Percentiles rank a stretch among this genome's conserved stretches.
Evolutionary conservation across 1,139 yeast species (phyloP).

Genomic region (Candida glucosophila): DNA sequence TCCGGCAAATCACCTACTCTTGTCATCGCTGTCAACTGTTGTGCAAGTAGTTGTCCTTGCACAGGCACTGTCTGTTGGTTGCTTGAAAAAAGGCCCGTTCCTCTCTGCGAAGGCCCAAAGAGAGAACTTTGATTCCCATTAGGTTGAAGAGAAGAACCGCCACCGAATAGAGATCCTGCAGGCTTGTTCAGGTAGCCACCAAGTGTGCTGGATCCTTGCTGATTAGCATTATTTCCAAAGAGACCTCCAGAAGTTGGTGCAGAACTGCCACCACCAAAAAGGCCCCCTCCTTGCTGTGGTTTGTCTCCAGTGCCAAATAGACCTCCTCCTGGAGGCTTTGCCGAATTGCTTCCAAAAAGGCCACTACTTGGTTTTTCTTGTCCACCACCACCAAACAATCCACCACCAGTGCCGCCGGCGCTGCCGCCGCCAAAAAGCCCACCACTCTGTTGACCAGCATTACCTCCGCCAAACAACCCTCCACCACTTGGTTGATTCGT

Average conservation of each 20-base stretch:
- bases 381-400: conserved; percentile 28
- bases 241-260: conserved; percentile 14
- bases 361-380: conserved; percentile 9
- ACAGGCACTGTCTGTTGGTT: conserved; percentile 6
- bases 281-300: conserved; percentile 7
- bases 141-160: conserved; percentile 3
- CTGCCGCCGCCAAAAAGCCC: conserved; percentile 9
- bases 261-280: conserved; percentile 12
- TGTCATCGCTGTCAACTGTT: conserved; percentile 72
- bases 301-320: conserved; percentile 26
- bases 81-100: conserved; percentile 7
- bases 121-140: too few species aligned
- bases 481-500: conserved; percentile 12
- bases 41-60: conserved; percentile 3
- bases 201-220: too few species aligned
- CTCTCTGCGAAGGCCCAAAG: conserved; percentile 3
- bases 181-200: too few species aligned
- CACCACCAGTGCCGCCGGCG: conserved; percentile 22
- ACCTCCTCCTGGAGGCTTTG: conserved; percentile 7
- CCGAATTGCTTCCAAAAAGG: too few species aligned
- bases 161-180: too few species aligned
- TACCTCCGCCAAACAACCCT: conserved; percentile 30
- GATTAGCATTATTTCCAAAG: too few species aligned
- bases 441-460: conserved; percentile 8
- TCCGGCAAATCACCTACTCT: conserved; percentile 81